Base-by-base conservation (phyloP, 441 rosid genomes). In the Erysimum cheiri region DNA sequence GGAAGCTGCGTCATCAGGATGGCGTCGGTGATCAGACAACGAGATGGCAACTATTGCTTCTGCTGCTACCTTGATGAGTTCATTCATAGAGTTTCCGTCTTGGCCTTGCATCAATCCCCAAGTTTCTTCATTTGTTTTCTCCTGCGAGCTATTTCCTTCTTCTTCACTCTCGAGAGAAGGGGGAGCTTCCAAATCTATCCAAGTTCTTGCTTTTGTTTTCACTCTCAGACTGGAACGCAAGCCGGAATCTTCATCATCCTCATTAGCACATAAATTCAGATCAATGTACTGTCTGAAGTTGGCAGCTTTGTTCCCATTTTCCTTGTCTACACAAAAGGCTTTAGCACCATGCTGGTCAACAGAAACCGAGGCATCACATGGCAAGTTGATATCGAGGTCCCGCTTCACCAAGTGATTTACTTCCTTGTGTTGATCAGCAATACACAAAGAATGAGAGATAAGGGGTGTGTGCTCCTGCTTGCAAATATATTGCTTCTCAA, bases 111-210 rank as follows among this genome's bases (percentile, higher is more conserved):
- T 29, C 40, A 67, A 47, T 54, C 59, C 78, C 62, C 67, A 31
- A 64, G 80, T 64, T 61, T 60, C 70, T 73, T 71, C 87, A 33
- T 55, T 58, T 44, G 54, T 61, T 72, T 78, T 78, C 52, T 72
- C 83, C 9, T 26, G 57, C 50, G 37, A 54, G 78, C 79, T 84
- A 22, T 76, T 81, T 39, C 41, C 62, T 47, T 46, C 73, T 76
- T 86, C 93, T 76, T 86, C 91, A 4, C 76, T 62, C 54, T 88
- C 98, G 2, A 81, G 85, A 80, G 72, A 79, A 35, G 75, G 67
- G n/a, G 90, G 96, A 59, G 85, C 91, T 80, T 94, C 98, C 82
- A 94, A 85, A 84, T 94, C 98, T 55, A 91, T 84, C 76, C 77
- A 82, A 15, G 71, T 69, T 57, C 75, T 63, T 57, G 31, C 60